Conservation (phyloP, 371 early-diverging fungal genomes). For the Mucor racemosus region DNA sequence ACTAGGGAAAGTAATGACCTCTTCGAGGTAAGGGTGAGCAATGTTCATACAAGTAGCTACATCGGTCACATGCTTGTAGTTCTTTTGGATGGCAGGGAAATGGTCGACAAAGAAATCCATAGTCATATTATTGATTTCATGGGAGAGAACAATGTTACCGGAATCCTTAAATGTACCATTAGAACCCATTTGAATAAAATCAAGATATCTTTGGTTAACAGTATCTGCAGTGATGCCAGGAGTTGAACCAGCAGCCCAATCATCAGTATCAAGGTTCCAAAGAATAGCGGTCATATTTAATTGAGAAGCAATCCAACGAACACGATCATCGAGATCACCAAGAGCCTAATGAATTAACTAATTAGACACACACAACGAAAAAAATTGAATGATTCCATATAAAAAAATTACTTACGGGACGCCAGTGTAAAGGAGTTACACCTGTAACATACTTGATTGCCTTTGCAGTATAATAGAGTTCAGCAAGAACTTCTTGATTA, state of each 20-base stretch:
- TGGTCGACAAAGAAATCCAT: constrained; percentile 53
- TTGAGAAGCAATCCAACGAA: constrained; percentile 59
- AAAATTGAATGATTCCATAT: neutral
- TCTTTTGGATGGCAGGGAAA: constrained; percentile 52
- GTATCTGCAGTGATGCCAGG: constrained; percentile 45
- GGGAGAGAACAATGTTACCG: constrained; percentile 54
- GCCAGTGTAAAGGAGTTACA: constrained; percentile 61
- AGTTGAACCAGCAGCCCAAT: constrained; percentile 44
- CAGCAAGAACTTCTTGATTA: constrained; percentile 60
- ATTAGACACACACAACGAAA: too few species aligned
- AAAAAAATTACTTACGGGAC: constrained; percentile 45
- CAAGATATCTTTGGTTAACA: constrained; percentile 41
- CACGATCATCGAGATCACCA: constrained; percentile 61
- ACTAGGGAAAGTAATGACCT: constrained; percentile 44
- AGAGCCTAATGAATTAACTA: constrained; percentile 33
- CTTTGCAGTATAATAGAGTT: constrained; percentile 57
- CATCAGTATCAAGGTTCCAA: constrained; percentile 57
- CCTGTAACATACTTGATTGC: constrained; percentile 61
- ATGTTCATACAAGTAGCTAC: constrained; percentile 63
- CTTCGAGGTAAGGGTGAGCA: constrained; percentile 54
- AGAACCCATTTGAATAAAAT: constrained; percentile 49
- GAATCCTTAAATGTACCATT: constrained; percentile 45
- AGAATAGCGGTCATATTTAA: constrained; percentile 52
- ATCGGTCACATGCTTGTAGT: constrained; percentile 51
- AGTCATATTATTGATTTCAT: constrained; percentile 61